Evolutionary conservation across 495 filamentous ascomycete genomes (phyloP), one percentile per base, ranked within the genome.

Genomic region (Aspergillus egyptiacus): DNA sequence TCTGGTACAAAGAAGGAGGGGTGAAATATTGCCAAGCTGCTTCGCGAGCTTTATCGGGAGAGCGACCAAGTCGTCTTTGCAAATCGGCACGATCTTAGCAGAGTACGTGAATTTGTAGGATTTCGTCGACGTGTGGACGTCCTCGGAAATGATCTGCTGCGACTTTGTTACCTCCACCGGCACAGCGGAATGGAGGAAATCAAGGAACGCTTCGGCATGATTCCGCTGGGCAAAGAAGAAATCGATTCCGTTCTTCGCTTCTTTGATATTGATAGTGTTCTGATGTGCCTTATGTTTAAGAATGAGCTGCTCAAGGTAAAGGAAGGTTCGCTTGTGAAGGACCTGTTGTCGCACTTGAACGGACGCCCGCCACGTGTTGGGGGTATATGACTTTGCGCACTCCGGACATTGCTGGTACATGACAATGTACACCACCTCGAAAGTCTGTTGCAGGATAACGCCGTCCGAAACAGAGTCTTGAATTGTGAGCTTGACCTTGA

Each of bases 271-370:
- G 63, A 95, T 86, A 1, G 91, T 87, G 52, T 99, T 91, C 54
- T 82, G 83, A 63, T 99, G 93, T 2, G 91, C 93, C 23, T 79
- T 79, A 60, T 96, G 85, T 70, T 95, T 96, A 23, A 99, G 72
- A 63, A 99, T 95, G 20, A 97, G 74, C 68, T 99, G 94, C 59
- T 99, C 94, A 13, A 98, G 85, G 68, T 87, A 94, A 6, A 97
- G 70, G 70, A 99, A 97, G 5, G 93, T 97, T 53, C 94, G 79
- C 76, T 99, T 99, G 67, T 99, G 94, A 0, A 87, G 81, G 19
- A 99, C 94, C 63, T 96, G 94, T 68, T 99, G 94, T 28, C 94
- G 87, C 17, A 97, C 85, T 67, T 97, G 94, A 5, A 96, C 86
- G 27, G 78, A 78, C 3, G 90, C 89, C 54, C 84, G 69, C 85